Conservation (phyloP, 495 filamentous ascomycete genomes). For the Friedmanniomyces simplex region DNA sequence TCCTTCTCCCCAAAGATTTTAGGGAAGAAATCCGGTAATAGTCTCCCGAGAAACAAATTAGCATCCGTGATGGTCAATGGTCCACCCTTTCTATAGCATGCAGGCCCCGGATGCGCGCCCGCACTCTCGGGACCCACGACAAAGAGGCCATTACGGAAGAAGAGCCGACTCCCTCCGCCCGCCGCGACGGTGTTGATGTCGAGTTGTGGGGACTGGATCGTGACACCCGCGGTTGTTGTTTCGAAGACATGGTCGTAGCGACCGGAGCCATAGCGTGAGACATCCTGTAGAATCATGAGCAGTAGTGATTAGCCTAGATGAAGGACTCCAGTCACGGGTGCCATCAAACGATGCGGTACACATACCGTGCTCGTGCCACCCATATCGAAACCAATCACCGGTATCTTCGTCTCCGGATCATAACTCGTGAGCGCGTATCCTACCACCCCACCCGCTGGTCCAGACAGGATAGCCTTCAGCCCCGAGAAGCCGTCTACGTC, state of each 20-base stretch:
- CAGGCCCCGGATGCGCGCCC: slow-evolving; percentile 84
- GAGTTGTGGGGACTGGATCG: slow-evolving; percentile 87
- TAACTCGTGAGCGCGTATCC: slow-evolving; percentile 92
- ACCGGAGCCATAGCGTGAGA: slow-evolving; percentile 61
- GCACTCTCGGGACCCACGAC: slow-evolving; percentile 95
- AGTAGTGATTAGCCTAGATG: no score
- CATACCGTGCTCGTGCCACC: slow-evolving; percentile 86
- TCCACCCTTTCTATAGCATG: slow-evolving; percentile 90
- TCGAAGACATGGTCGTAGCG: slow-evolving; percentile 96
- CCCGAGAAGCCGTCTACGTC: slow-evolving; percentile 68
- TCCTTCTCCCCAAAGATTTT: slow-evolving; percentile 94
- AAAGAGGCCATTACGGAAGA: slow-evolving; percentile 86
- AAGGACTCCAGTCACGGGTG: no score
- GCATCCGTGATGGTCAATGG: slow-evolving; percentile 90
- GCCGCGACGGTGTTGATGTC: slow-evolving; percentile 98
- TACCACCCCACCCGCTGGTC: slow-evolving; percentile 67
- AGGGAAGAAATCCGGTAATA: slow-evolving; percentile 91
- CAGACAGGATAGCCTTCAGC: slow-evolving; percentile 65
- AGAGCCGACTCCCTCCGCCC: slow-evolving; percentile 80
- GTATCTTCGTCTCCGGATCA: slow-evolving; percentile 73
- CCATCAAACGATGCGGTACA: no score
- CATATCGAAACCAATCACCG: slow-evolving; percentile 98
- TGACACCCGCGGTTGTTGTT: slow-evolving; percentile 90
- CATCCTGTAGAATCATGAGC: no score
- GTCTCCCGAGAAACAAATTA: slow-evolving; percentile 76